Evolutionary conservation across 257 asterid species (phyloP).

Genomic region (Nyctanthes arbortristis): DNA sequence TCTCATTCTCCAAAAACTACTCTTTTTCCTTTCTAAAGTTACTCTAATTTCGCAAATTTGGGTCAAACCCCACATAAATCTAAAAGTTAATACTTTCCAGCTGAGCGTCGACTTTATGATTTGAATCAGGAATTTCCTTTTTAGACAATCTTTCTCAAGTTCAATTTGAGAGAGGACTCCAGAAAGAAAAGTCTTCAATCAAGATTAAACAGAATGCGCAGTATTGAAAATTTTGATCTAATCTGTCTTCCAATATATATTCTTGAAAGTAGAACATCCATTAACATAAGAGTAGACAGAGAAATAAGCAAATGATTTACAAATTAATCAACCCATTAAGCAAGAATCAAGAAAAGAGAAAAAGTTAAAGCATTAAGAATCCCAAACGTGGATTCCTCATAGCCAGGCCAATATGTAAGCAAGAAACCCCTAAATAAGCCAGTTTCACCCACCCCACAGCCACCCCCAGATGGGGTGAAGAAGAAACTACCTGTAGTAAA

Average conservation of each 20-base stretch:
- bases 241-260: too few species aligned
- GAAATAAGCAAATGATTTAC: neutral
- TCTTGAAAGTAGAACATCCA: neutral
- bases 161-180: too few species aligned
- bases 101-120: neutral
- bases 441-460: neutral
- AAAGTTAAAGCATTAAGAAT: neutral
- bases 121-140: neutral
- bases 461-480: too few species aligned
- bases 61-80: too few species aligned
- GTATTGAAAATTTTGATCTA: too few species aligned
- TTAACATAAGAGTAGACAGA: neutral
- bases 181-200: too few species aligned
- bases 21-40: too few species aligned
- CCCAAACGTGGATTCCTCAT: slow-evolving; percentile 30
- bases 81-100: neutral
- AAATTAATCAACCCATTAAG: slow-evolving; percentile 18
- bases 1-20: too few species aligned
- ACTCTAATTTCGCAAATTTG: too few species aligned
- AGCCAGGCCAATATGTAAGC: too few species aligned
- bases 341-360: neutral
- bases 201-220: too few species aligned
- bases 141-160: neutral
- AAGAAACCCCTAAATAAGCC: slow-evolving; percentile 7
- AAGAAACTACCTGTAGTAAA: too few species aligned